A percentile compares a stretch with the other conserved stretches of the same genome.
These are phyloP conservation scores for Lentinula boryana DNA, from an alignment of 768 basidiomycete genomes.

Conservation along the genomic window DNA sequence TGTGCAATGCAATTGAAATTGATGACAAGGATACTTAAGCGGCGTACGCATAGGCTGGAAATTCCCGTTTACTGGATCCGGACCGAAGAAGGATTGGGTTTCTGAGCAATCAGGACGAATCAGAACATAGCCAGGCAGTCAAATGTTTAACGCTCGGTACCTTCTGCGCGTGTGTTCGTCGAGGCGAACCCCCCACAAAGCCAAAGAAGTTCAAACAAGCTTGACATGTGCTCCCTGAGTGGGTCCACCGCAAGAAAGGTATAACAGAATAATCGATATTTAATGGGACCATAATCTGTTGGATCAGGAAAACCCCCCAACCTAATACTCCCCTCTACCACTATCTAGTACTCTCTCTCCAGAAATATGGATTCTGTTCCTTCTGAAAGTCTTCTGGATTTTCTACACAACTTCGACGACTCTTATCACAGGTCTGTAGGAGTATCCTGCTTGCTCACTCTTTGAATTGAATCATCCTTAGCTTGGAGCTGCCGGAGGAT, in stretches of 20 bases:
- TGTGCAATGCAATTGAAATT: too few species aligned
- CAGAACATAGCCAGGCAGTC: background rate
- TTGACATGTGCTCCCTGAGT: too few species aligned
- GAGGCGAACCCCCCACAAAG: background rate
- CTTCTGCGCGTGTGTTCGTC: background rate
- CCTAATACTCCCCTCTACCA: background rate
- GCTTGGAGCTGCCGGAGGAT: background rate
- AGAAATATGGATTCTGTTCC: too few species aligned
- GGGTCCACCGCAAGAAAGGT: too few species aligned
- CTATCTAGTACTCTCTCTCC: background rate
- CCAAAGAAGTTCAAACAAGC: background rate
- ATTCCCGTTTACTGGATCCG: too few species aligned
- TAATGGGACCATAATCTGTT: background rate
- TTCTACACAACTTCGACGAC: background rate
- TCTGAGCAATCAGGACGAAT: background rate
- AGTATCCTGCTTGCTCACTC: background rate
- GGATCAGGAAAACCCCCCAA: background rate
- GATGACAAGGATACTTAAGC: too few species aligned
- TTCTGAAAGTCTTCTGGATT: background rate
- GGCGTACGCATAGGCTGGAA: too few species aligned
- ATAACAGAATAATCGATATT: background rate
- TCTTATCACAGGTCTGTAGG: background rate
- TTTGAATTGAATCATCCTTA: background rate
- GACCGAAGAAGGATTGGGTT: too few species aligned
- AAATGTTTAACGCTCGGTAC: background rate